Conservation (phyloP, 2,329 filamentous ascomycete species). For the Colletotrichum simmondsii region DNA sequence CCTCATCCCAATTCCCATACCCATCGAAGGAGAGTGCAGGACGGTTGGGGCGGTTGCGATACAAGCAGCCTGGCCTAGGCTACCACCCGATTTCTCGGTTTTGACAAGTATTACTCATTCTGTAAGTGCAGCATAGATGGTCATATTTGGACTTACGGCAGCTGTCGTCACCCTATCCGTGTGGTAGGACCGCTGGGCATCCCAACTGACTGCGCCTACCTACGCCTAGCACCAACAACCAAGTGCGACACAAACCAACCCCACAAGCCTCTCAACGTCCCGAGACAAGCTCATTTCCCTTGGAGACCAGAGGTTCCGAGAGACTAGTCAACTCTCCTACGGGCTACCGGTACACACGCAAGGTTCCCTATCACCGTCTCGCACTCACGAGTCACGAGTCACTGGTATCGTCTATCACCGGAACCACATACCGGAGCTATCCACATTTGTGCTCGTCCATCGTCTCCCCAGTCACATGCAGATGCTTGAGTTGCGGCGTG, state of each 20-base stretch:
- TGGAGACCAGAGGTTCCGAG: neutral
- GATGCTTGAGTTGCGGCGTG: no score
- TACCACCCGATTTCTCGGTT: no score
- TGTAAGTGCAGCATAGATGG: no score
- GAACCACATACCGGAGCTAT: neutral
- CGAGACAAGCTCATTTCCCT: slow-evolving; percentile 7
- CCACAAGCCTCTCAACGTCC: slow-evolving; percentile 16
- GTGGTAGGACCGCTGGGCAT: neutral
- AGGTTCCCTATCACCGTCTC: neutral
- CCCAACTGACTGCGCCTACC: no score
- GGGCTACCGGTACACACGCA: neutral
- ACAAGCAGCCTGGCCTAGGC: neutral
- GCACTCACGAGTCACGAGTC: neutral
- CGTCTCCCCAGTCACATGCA: neutral
- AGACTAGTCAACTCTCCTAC: neutral
- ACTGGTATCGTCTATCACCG: neutral
- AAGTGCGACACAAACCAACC: neutral
- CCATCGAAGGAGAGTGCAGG: neutral
- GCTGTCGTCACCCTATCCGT: neutral
- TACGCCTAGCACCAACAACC: neutral
- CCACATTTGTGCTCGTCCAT: neutral
- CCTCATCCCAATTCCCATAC: no score
- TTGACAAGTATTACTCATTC: neutral
- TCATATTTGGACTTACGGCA: neutral
- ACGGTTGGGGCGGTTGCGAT: neutral